Evolutionary conservation across 2,329 filamentous ascomycete species (phyloP).

Genomic region (Achaetomium macrosporum): DNA sequence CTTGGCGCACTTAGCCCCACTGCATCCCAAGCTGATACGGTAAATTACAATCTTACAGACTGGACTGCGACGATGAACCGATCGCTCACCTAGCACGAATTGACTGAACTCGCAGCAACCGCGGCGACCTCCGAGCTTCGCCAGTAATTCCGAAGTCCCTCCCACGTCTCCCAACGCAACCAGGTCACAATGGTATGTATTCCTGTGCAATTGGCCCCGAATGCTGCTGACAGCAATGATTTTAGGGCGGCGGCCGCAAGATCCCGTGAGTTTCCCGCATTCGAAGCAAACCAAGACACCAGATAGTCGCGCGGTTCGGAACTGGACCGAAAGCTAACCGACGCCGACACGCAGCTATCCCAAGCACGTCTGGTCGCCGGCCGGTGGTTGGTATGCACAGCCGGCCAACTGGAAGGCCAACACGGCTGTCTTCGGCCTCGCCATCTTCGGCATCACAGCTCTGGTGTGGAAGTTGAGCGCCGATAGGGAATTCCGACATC

Average conservation of each 20-base stretch:
- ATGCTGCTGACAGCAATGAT: conserved; percentile 35
- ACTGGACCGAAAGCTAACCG: not conserved
- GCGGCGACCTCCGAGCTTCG: not conserved
- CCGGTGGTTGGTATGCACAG: conserved; percentile 96
- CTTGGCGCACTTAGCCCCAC: conserved; percentile 1
- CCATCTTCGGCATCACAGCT: conserved; percentile 56
- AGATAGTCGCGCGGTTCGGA: not conserved
- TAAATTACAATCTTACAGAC: not conserved
- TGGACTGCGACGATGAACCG: no score
- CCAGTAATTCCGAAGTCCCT: not conserved
- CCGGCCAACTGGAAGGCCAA: conserved; percentile 93
- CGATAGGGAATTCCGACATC: conserved; percentile 64
- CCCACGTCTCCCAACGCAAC: conserved; percentile 5
- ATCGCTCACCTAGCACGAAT: no score
- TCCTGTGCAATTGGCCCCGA: not conserved
- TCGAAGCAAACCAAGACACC: not conserved
- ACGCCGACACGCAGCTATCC: conserved; percentile 61
- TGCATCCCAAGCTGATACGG: not conserved
- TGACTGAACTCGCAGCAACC: not conserved
- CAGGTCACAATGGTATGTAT: conserved; percentile 49
- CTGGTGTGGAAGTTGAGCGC: conserved; percentile 67
- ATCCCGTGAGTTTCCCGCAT: conserved; percentile 44
- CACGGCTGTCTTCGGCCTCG: conserved; percentile 46
- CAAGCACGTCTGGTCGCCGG: conserved; percentile 98
- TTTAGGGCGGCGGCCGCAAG: conserved; percentile 68